A percentile compares a stretch with the other conserved stretches of the same genome.
Evolutionary conservation across 305 asterid species (phyloP).

Genomic region (Coffea humblotiana): DNA sequence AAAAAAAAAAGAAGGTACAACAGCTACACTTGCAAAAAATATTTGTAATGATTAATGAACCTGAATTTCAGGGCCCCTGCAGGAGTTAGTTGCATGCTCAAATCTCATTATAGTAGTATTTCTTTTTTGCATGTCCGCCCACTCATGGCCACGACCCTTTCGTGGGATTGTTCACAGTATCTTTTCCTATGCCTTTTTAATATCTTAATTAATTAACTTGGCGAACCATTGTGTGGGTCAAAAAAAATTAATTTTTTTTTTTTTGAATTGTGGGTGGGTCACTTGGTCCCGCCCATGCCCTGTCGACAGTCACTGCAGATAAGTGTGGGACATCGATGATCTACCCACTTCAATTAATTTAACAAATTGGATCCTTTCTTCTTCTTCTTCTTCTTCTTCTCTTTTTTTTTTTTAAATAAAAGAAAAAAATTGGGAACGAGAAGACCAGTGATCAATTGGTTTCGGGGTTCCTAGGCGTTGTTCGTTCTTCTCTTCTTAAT

Average conservation of each 20-base stretch:
- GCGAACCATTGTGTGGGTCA: not conserved
- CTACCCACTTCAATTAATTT: not conserved
- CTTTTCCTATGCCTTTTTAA: too few relatives aligned
- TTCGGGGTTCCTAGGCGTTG: constrained; percentile 10
- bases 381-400: too few relatives aligned
- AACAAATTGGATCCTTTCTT: not conserved
- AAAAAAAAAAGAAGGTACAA: too few relatives aligned
- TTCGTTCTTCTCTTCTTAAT: not conserved
- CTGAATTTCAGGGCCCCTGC: constrained; percentile 29
- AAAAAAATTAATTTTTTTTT: too few relatives aligned
- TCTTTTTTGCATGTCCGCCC: not conserved
- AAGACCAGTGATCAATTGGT: not conserved
- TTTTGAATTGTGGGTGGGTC: not conserved
- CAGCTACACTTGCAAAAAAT: too few relatives aligned
- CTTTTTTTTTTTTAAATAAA: too few relatives aligned
- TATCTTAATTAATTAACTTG: too few relatives aligned
- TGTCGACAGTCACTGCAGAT: not conserved
- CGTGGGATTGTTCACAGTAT: not conserved
- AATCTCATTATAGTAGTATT: not conserved
- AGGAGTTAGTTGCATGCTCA: not conserved
- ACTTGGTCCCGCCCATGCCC: not conserved
- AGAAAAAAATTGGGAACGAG: constrained; percentile 7
- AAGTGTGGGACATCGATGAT: not conserved
- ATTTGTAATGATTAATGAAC: constrained; percentile 4
- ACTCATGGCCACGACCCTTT: constrained; percentile 17